Base-by-base conservation (phyloP, 768 basidiomycete species). In the Hemileccinum impolitum region DNA sequence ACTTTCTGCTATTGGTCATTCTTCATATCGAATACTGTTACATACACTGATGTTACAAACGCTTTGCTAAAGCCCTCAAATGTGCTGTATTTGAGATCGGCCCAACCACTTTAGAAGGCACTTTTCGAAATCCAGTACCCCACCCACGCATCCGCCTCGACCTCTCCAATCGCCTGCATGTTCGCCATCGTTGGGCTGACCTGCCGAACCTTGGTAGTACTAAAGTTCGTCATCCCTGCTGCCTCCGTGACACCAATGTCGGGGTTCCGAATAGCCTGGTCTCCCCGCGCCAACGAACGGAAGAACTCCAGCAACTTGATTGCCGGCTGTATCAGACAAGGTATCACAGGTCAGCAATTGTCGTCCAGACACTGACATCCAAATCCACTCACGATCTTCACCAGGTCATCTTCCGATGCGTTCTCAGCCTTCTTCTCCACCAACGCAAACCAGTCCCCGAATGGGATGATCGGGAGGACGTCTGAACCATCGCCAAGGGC, bases 301-400 rank as follows among this genome's bases (percentile, higher is more conserved):
- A 68, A 66, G 49, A 66, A 70, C 36, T 63, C 63, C 15, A 72
- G 55, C 1, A 72, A 41, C 44, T 72, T 70, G 44, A 70, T 60
- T 1, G 60, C 70, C 17, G 71, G 71, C 70, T 70, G 34, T 25
- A 17, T 21, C 9, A 6, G 3, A 30, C 28, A 30, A 23, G 3
- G 15, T 7, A 2, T n/a, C 10, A 5, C 10, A 38, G 5, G n/a
- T 36, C 1, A 36, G 17, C 35, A 8, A 18, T 36, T 6, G n/a
- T 9, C 17, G 15, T 36, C 11, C 32, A 13, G 8, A 34, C 32
- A 17, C 17, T 17, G 32, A 15, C 32, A 36, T 36, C 18, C 11
- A 4, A 10, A 3, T 35, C 19, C 3, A 63, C 72, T 53, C 43
- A 73, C 72, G 13, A 72, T 65, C 8, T 62, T 48, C 18, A 43